Percentiles rank a stretch among this genome's conserved stretches.
Evolutionary conservation across 1,284 basidiomycete genomes (phyloP).

Genomic region (Puccinia coronata): DNA sequence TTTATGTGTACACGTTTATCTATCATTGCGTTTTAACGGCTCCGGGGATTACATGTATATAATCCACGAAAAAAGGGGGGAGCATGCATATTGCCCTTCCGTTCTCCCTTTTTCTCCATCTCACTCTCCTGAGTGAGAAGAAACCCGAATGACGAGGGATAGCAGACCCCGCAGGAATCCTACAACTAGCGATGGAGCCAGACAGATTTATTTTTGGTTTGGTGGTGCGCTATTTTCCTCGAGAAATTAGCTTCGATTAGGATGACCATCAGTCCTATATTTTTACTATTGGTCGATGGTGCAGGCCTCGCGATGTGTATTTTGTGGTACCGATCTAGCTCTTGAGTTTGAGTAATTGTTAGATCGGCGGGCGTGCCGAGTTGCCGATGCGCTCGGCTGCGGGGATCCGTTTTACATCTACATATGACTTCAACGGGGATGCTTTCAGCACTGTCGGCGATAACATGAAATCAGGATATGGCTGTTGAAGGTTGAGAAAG

Average conservation of each 20-base stretch:
- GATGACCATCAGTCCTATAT: neutral
- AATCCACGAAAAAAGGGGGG: neutral
- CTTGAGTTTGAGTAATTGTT: neutral
- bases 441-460: neutral
- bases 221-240: neutral
- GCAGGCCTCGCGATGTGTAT: neutral
- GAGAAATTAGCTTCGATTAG: too few relatives aligned
- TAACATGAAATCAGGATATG: neutral
- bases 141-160: neutral
- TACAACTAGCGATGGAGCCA: neutral
- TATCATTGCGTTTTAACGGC: constrained; percentile 17
- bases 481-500: neutral
- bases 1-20: neutral
- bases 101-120: neutral
- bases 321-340: too few relatives aligned
- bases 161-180: neutral
- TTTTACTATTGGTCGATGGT: neutral
- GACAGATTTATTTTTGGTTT: neutral
- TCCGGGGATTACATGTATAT: constrained; percentile 4
- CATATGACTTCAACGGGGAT: neutral
- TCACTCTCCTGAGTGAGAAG: neutral
- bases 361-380: neutral
- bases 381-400: neutral
- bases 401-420: neutral
- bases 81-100: neutral